Evolutionary conservation across 805 yeast species (phyloP).

Genomic region (Barnettozyma californica): DNA sequence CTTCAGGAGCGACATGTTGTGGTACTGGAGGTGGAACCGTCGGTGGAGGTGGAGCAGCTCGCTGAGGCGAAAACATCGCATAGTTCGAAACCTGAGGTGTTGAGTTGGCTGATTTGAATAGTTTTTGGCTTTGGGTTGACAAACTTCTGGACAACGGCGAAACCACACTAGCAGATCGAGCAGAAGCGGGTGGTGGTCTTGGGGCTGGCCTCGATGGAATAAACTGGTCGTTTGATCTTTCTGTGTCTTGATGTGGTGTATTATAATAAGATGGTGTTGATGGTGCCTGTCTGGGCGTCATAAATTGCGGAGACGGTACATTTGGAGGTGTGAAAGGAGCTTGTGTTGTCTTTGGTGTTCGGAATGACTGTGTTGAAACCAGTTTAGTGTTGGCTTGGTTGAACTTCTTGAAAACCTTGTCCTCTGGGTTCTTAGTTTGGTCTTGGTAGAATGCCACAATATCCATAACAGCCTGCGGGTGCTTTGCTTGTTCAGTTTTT

Average conservation of each 20-base stretch:
- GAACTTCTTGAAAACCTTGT: conserved; percentile 36
- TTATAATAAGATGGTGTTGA: conserved; percentile 12
- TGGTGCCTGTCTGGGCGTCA: conserved; percentile 26
- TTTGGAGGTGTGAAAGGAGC: conserved; percentile 23
- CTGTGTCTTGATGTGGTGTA: conserved; percentile 5
- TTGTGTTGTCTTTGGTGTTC: conserved; percentile 27
- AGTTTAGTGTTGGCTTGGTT: conserved; percentile 25
- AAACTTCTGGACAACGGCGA: conserved; percentile 25
- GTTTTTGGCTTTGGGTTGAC: conserved; percentile 13
- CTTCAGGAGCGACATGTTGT: conserved; percentile 11
- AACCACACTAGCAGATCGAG: conserved; percentile 19
- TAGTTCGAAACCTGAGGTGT: conserved; percentile 15
- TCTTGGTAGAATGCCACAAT: conserved; percentile 83
- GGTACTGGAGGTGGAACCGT: conserved; percentile 25
- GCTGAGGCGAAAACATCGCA: conserved; percentile 21
- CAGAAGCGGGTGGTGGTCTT: conserved; percentile 40
- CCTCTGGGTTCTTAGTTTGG: conserved; percentile 38
- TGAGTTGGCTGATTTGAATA: conserved; percentile 17
- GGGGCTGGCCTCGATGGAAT: conserved; percentile 70
- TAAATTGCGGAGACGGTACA: conserved; percentile 16
- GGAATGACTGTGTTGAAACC: conserved; percentile 28
- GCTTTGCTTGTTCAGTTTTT: conserved; percentile 78
- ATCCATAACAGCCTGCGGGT: conserved; percentile 92
- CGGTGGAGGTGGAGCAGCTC: conserved; percentile 25
- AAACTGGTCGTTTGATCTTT: conserved; percentile 35